A percentile compares a stretch with the other conserved stretches of the same genome.
Evolutionary conservation across 805 yeast genomes (phyloP).

Genomic region (Maudiozyma barnettii): DNA sequence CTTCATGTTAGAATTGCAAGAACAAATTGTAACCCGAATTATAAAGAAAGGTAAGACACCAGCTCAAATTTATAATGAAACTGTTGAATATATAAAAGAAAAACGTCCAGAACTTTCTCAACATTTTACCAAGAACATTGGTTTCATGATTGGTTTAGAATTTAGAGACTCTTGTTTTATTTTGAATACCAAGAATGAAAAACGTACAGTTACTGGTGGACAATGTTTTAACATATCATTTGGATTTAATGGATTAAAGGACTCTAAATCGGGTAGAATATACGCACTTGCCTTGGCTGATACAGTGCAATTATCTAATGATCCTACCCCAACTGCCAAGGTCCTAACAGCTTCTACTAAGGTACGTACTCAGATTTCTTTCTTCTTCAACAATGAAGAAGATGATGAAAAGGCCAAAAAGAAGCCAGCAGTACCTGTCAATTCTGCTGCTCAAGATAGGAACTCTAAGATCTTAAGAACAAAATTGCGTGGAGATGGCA

Average conservation of each 20-base stretch:
- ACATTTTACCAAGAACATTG: slow-evolving; percentile 67
- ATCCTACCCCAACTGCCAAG: slow-evolving; percentile 40
- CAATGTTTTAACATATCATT: slow-evolving; percentile 66
- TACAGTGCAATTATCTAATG: slow-evolving; percentile 59
- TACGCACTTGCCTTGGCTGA: slow-evolving; percentile 75
- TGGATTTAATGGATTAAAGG: slow-evolving; percentile 60
- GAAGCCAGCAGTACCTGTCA: slow-evolving; percentile 23
- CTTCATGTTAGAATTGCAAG: slow-evolving; percentile 60
- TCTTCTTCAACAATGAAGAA: slow-evolving; percentile 67
- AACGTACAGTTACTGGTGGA: slow-evolving; percentile 54
- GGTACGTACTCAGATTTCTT: slow-evolving; percentile 64
- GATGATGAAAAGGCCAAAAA: slow-evolving; percentile 37
- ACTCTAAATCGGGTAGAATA: slow-evolving; percentile 40
- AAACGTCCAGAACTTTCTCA: slow-evolving; percentile 57
- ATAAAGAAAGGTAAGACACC: slow-evolving; percentile 62
- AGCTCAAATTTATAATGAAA: slow-evolving; percentile 56
- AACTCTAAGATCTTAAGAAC: slow-evolving; percentile 65
- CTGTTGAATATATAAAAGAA: slow-evolving; percentile 47
- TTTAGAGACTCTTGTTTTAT: slow-evolving; percentile 73
- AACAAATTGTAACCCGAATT: slow-evolving; percentile 42
- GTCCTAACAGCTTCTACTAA: slow-evolving; percentile 69
- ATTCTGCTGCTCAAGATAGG: slow-evolving; percentile 28
- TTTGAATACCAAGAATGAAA: slow-evolving; percentile 60
- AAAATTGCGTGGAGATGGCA: slow-evolving; percentile 68
- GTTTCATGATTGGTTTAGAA: slow-evolving; percentile 84